Percentiles rank a stretch among this genome's conserved stretches.
These are phyloP conservation scores for Lavandula angustifolia DNA, from an alignment of 257 asterid genomes.

Conservation along the genomic window DNA sequence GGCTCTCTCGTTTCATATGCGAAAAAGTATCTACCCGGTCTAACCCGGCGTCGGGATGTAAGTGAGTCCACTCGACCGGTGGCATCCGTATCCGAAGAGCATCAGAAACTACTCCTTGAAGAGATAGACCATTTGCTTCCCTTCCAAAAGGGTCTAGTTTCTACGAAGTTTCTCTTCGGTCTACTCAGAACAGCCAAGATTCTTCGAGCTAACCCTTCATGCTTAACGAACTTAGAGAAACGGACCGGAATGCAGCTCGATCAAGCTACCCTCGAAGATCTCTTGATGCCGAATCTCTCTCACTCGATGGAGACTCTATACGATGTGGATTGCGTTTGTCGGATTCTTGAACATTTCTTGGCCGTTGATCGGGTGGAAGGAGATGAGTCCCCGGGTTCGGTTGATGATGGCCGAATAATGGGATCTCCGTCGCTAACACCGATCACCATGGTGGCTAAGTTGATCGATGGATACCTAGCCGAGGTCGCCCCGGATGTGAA, in stretches of 20 bases:
- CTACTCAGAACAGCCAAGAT: slow-evolving; percentile 84
- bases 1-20: slow-evolving; percentile 78
- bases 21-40: slow-evolving; percentile 75
- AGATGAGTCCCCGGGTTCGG: slow-evolving; percentile 76
- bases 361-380: slow-evolving; percentile 71
- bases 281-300: slow-evolving; percentile 81
- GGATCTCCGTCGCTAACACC: slow-evolving; percentile 90
- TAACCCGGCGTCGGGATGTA: slow-evolving; percentile 62
- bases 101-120: slow-evolving; percentile 80
- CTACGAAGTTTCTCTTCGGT: slow-evolving; percentile 73
- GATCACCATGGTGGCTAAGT: slow-evolving; percentile 87
- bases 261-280: slow-evolving; percentile 92
- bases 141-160: slow-evolving; percentile 74
- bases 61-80: slow-evolving; percentile 47
- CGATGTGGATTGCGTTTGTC: slow-evolving; percentile 83
- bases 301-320: slow-evolving; percentile 93
- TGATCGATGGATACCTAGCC: slow-evolving; percentile 87
- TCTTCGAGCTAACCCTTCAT: slow-evolving; percentile 60
- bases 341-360: slow-evolving; percentile 86
- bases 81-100: slow-evolving; percentile 66
- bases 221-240: slow-evolving; percentile 68
- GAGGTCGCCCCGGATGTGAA: slow-evolving; percentile 95
- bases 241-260: slow-evolving; percentile 93
- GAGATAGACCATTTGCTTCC: slow-evolving; percentile 80
- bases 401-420: slow-evolving; percentile 69